Conservation (phyloP, 768 basidiomycete species). For the Lactifluus hygrophoroides region DNA sequence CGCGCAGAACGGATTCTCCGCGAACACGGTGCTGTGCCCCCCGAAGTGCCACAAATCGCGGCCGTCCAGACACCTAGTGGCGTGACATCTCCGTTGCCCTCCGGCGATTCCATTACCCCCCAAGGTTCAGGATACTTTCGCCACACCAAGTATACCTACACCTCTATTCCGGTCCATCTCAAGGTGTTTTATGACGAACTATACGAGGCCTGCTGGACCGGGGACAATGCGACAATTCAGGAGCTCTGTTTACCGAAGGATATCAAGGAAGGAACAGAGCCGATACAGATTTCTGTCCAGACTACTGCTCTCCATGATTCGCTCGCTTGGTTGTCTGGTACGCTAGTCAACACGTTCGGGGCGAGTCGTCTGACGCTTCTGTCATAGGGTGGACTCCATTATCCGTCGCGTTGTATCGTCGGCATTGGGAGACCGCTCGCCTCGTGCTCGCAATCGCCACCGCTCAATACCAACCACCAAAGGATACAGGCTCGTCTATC, state of each 20-base stretch:
- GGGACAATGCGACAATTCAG: slow-evolving; percentile 43
- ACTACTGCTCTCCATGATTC: slow-evolving; percentile 20
- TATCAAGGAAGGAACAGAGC: slow-evolving; percentile 22
- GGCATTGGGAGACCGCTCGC: slow-evolving; percentile 50
- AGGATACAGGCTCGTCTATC: slow-evolving; percentile 23
- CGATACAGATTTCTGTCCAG: slow-evolving; percentile 39
- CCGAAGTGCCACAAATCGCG: background rate
- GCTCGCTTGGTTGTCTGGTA: slow-evolving; percentile 4
- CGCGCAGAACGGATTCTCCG: background rate
- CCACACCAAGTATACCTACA: slow-evolving; percentile 14
- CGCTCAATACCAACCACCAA: slow-evolving; percentile 42
- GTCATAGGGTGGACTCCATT: slow-evolving; percentile 41
- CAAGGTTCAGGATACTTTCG: slow-evolving; percentile 25
- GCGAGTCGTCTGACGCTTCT: background rate
- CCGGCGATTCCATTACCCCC: background rate
- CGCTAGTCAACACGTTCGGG: background rate
- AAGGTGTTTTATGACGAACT: slow-evolving; percentile 41
- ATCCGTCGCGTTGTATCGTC: slow-evolving; percentile 39
- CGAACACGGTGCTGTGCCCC: background rate
- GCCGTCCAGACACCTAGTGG: background rate
- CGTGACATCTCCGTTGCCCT: no score
- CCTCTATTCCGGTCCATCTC: slow-evolving; percentile 29
- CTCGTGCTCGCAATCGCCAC: slow-evolving; percentile 48
- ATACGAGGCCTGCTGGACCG: slow-evolving; percentile 46
- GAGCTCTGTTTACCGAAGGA: slow-evolving; percentile 44